Percentiles rank a stretch among this genome's conserved stretches.
phyloP scores from a whole-genome alignment of 805 yeast genomes.

The Spathaspora boniae region DNA sequence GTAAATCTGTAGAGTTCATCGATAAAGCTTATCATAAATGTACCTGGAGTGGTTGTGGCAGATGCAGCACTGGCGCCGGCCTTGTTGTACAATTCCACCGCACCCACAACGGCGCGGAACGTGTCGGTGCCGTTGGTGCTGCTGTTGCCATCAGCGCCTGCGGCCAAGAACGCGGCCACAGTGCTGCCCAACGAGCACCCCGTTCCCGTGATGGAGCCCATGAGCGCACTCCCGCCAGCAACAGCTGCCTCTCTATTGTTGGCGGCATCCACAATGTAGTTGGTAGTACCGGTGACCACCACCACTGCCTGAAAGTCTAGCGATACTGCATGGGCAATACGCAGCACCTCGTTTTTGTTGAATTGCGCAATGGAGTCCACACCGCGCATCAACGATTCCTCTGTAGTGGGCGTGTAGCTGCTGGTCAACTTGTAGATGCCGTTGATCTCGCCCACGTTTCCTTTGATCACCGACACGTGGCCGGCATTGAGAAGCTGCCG shows the following conservation, averaged over 20 bases:
- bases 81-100: constrained; percentile 54
- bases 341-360: constrained; percentile 21
- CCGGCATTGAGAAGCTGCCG: constrained; percentile 52
- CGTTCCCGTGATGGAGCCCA: constrained; percentile 73
- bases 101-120: constrained; percentile 49
- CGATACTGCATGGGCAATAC: constrained; percentile 50
- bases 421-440: constrained; percentile 46
- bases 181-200: constrained; percentile 82
- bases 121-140: constrained; percentile 18
- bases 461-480: constrained; percentile 67
- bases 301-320: constrained; percentile 52
- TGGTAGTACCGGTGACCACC: constrained; percentile 61
- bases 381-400: constrained; percentile 55
- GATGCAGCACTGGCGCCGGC: constrained; percentile 58
- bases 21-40: constrained; percentile 46
- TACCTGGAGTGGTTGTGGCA: constrained; percentile 47
- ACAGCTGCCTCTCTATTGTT: constrained; percentile 18
- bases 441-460: constrained; percentile 79
- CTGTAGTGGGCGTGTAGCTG: constrained; percentile 18
- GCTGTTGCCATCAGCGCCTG: constrained; percentile 32
- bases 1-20: constrained; percentile 31
- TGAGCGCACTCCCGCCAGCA: constrained; percentile 56
- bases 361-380: constrained; percentile 52
- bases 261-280: constrained; percentile 22
- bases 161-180: constrained; percentile 57